Base-by-base conservation (phyloP, 202 grass and related monocot genomes). In the Panicum hallii region DNA sequence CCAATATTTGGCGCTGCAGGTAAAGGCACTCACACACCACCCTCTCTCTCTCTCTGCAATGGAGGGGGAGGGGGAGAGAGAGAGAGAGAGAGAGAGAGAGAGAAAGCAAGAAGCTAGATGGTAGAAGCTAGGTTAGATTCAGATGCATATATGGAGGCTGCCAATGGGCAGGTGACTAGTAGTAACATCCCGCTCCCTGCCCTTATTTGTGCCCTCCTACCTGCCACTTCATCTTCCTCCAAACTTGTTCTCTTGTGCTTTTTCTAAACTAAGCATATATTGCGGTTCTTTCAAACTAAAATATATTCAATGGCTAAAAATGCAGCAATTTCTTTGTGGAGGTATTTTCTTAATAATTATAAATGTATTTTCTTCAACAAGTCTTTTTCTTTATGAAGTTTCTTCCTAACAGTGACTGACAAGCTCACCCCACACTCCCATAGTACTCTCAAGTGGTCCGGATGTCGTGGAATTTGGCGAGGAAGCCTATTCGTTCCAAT, bases 1-100 rank as follows among this genome's bases (percentile, higher is more conserved):
- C 82, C 82, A 91, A 68, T 76, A 48, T 87, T 73, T 84, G 80
- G 84, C 58, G 67, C 74, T 83, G 58, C 74, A 83, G 68, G 67
- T 83, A 63, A 83, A 83, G 56, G 56, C 28, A 73, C 55, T 70
- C 74, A 26, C 44, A 50, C 34, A 44, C 45, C 12, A 72, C 70
- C 45, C 9, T 5, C 43, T 20, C 42, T 64, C 58, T 41, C 20
- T 68, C 63, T 55, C 17, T 72, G 7, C 28, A 71, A 49, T 40
- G 41, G 40, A 58, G 26, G 26, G 26, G 26, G 26, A 1, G 26
- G 26, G 26, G 26, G 70, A n/a, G n/a, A n/a, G n/a, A n/a, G n/a
- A n/a, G 2, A 6, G 3, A 17, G 15, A 52, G 15, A 4, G n/a
- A 62, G 15, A 65, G 43, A 63, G 56, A 17, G 28, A 79, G 78